These are phyloP conservation scores for Lactarius hatsudake DNA, from an alignment of 768 basidiomycete genomes.

Conservation along the genomic window DNA sequence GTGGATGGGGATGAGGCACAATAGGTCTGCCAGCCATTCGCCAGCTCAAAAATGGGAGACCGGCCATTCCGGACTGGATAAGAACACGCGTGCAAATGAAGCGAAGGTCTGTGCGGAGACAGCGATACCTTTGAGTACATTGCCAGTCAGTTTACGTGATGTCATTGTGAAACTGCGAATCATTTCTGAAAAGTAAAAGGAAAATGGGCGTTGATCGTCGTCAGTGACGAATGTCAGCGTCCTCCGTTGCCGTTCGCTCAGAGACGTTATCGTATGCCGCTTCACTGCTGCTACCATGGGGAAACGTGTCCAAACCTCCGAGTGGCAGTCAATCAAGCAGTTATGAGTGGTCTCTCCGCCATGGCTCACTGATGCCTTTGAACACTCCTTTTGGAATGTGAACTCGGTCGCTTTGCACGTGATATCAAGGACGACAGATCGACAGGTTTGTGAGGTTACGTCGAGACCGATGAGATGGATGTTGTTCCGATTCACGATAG, in stretches of 20 bases:
- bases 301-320: slow-evolving; percentile 16
- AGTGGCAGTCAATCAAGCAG: slow-evolving; percentile 18
- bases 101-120: slow-evolving; percentile 37
- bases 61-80: slow-evolving; percentile 17
- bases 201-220: slow-evolving; percentile 36
- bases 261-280: slow-evolving; percentile 16
- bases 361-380: slow-evolving; percentile 26
- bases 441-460: slow-evolving; percentile 32
- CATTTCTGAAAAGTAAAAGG: slow-evolving; percentile 44
- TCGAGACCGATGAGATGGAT: slow-evolving; percentile 47
- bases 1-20: slow-evolving; percentile 67
- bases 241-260: slow-evolving; percentile 33
- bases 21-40: slow-evolving; percentile 59
- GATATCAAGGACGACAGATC: slow-evolving; percentile 49
- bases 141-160: slow-evolving; percentile 52
- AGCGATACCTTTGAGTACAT: slow-evolving; percentile 39
- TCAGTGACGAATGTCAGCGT: slow-evolving; percentile 47
- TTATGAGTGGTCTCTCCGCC: slow-evolving; percentile 41
- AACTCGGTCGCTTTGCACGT: slow-evolving; percentile 57
- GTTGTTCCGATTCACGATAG: slow-evolving; percentile 42
- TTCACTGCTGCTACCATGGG: slow-evolving; percentile 14
- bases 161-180: slow-evolving; percentile 45
- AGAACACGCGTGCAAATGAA: slow-evolving; percentile 29
- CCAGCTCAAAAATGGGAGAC: slow-evolving; percentile 46
- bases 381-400: slow-evolving; percentile 47